Conservation (phyloP, 2,329 filamentous ascomycete species). For the Colletotrichum endophyticum region DNA sequence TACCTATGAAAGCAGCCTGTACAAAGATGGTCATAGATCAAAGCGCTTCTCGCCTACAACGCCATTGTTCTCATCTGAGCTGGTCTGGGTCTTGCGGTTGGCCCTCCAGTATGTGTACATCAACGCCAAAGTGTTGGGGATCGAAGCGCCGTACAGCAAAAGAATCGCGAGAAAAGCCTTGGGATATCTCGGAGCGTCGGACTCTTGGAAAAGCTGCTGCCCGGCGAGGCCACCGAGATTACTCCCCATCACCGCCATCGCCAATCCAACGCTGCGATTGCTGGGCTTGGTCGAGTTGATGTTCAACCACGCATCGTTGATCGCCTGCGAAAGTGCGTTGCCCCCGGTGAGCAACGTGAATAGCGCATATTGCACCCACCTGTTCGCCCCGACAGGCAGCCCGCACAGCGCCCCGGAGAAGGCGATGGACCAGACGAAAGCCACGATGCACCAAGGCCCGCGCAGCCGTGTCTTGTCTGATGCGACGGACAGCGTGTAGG, state of each 20-base stretch:
- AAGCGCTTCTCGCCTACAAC: not conserved
- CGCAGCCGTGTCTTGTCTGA: constrained; percentile 17
- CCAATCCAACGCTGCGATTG: constrained; percentile 17
- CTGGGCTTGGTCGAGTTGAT: constrained; percentile 9
- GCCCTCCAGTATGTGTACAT: constrained; percentile 26
- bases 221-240: constrained; percentile 17
- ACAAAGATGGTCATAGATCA: not conserved
- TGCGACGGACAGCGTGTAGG: not conserved
- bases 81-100: constrained; percentile 21
- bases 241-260: constrained; percentile 20
- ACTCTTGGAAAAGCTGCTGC: constrained; percentile 9
- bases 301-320: constrained; percentile 21
- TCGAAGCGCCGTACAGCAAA: constrained; percentile 9
- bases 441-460: constrained; percentile 18
- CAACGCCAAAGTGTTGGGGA: constrained; percentile 20
- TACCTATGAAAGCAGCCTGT: not conserved
- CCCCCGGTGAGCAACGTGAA: constrained; percentile 19
- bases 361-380: constrained; percentile 14
- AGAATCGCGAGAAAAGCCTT: constrained; percentile 18
- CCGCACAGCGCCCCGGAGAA: constrained; percentile 18
- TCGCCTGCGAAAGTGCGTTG: constrained; percentile 13
- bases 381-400: not conserved
- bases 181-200: constrained; percentile 14
- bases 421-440: constrained; percentile 10
- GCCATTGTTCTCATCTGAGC: not conserved